phyloP scores from a whole-genome alignment of 2,329 filamentous ascomycete genomes.

The Alternaria panax region DNA sequence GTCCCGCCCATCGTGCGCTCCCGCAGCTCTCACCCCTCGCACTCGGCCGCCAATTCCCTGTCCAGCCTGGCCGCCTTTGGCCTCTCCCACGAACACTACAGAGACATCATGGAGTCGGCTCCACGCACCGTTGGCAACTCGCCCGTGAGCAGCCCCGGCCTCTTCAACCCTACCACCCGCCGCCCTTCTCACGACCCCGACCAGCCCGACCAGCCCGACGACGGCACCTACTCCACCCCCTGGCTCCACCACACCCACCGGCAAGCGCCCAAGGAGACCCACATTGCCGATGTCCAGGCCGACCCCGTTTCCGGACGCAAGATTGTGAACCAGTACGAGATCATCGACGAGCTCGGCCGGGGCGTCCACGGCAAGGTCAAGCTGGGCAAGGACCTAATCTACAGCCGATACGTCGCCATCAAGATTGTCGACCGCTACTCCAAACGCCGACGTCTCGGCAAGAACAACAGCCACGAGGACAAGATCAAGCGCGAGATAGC shows the following conservation, averaged over 20 bases:
- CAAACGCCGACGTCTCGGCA: conserved; percentile 88
- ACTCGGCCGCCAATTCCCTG: conserved; percentile 49
- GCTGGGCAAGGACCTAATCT: conserved; percentile 81
- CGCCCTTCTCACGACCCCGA: conserved; percentile 38
- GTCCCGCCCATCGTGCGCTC: conserved; percentile 51
- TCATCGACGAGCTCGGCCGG: conserved; percentile 93
- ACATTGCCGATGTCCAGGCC: conserved; percentile 89
- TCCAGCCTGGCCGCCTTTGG: conserved; percentile 53
- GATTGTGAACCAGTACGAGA: conserved; percentile 96
- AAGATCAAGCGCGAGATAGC: conserved; percentile 96
- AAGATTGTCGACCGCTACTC: conserved; percentile 98
- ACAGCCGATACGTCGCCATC: conserved; percentile 85
- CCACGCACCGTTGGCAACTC: conserved; percentile 56
- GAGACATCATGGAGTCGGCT: conserved; percentile 48
- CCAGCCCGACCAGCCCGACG: conserved; percentile 39
- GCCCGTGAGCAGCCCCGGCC: conserved; percentile 56
- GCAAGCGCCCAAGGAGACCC: conserved; percentile 69
- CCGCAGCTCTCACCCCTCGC: conserved; percentile 52
- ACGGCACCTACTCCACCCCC: conserved; percentile 57
- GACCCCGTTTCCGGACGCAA: conserved; percentile 91
- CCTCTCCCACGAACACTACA: conserved; percentile 43
- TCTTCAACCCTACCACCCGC: conserved; percentile 52
- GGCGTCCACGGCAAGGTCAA: conserved; percentile 99
- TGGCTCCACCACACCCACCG: conserved; percentile 59
- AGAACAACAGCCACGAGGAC: conserved; percentile 72